These are phyloP conservation scores for Tolypocladium endophyticum DNA, from an alignment of 2,329 filamentous ascomycete species.

Conservation along the genomic window DNA sequence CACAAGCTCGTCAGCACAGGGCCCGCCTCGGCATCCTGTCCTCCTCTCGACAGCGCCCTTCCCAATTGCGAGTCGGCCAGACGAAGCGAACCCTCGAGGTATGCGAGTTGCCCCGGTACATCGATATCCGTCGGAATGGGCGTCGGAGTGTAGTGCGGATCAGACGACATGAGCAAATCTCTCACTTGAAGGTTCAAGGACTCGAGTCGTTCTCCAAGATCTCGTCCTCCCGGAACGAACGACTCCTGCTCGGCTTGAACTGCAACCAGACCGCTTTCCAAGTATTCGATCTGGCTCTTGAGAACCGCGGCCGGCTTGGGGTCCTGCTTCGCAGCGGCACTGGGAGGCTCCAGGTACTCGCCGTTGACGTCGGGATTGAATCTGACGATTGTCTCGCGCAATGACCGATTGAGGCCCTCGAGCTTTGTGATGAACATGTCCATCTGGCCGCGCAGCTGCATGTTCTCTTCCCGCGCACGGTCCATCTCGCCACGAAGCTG, in stretches of 20 bases:
- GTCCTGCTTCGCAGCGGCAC: conserved; percentile 11
- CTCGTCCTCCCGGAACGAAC: conserved; percentile 9
- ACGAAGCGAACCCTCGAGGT: conserved; percentile 52
- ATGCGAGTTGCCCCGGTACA: conserved; percentile 56
- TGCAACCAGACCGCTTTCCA: conserved; percentile 53
- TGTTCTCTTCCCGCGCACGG: conserved; percentile 34
- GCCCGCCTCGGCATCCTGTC: conserved; percentile 43
- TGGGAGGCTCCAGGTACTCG: conserved; percentile 33
- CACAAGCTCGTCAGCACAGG: conserved; percentile 42
- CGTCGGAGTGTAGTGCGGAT: conserved; percentile 42
- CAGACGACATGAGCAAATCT: conserved; percentile 39
- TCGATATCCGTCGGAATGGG: conserved; percentile 46
- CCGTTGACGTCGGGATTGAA: conserved; percentile 46
- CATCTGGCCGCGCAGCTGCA: conserved; percentile 21
- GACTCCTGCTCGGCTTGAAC: conserved; percentile 49
- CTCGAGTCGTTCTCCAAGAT: conserved; percentile 44
- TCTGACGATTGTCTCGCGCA: conserved; percentile 57
- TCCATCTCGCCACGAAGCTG: conserved; percentile 38
- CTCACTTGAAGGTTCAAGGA: conserved; percentile 56
- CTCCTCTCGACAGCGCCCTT: conserved; percentile 19
- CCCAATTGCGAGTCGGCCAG: conserved; percentile 34
- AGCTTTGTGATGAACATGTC: conserved; percentile 38
- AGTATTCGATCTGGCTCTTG: conserved; percentile 54
- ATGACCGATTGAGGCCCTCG: conserved; percentile 53
- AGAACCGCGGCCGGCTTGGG: conserved; percentile 36